Evolutionary conservation across 192 early-diverging fungal genomes (phyloP).

Genomic region (Podila epicladia): DNA sequence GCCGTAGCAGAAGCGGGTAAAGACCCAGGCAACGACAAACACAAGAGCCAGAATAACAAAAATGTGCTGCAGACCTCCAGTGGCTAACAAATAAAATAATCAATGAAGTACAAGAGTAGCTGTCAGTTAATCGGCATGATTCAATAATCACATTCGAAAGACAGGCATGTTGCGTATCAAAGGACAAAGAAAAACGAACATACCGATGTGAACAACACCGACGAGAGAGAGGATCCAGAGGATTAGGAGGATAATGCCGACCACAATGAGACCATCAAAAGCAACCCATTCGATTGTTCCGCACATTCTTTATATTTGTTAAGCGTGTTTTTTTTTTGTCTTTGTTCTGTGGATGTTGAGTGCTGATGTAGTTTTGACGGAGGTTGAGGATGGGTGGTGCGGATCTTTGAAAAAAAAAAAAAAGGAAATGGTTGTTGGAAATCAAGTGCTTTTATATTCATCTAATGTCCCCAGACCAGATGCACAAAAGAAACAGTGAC

Average conservation of each 20-base stretch:
- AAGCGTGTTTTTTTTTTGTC: too few species aligned
- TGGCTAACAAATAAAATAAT: neutral
- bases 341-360: too few species aligned
- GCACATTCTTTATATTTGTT: conserved; percentile 20
- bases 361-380: too few species aligned
- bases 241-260: conserved; percentile 43
- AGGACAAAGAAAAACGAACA: too few species aligned
- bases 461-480: neutral
- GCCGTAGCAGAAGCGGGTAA: conserved; percentile 11
- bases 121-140: too few species aligned
- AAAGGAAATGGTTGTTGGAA: neutral
- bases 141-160: too few species aligned
- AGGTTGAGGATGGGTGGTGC: too few species aligned
- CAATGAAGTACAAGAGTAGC: too few species aligned
- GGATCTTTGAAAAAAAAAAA: too few species aligned
- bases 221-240: conserved; percentile 19
- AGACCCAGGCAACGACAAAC: conserved; percentile 16
- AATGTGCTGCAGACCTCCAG: conserved; percentile 8
- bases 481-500: neutral
- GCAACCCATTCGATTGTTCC: conserved; percentile 42
- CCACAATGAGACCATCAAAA: conserved; percentile 42
- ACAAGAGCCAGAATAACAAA: conserved; percentile 12
- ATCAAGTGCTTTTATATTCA: too few species aligned
- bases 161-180: too few species aligned
- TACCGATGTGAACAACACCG: neutral